phyloP scores from a whole-genome alignment of 2,329 filamentous ascomycete genomes.

The Colletotrichum viniferum region DNA sequence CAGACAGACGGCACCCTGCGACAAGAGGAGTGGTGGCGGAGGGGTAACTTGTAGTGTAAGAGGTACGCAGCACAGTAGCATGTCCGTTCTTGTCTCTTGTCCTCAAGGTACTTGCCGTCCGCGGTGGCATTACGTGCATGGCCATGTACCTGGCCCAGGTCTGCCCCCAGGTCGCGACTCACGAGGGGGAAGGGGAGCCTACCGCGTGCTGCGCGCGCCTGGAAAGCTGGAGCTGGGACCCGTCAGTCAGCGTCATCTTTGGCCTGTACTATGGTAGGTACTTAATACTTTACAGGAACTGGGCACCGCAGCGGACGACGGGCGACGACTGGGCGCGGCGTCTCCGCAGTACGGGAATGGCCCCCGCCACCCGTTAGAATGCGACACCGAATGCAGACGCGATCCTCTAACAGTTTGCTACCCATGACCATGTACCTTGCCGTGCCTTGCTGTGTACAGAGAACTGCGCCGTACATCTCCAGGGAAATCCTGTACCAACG shows the following conservation, averaged over 20 bases:
- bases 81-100: neutral
- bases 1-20: neutral
- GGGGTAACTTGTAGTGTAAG: neutral
- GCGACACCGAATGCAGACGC: neutral
- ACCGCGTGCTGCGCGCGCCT: neutral
- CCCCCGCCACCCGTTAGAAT: conserved; percentile 15
- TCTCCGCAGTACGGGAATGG: conserved; percentile 10
- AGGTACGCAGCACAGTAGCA: neutral
- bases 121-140: neutral
- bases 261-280: neutral
- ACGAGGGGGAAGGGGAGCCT: neutral
- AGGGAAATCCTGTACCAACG: neutral
- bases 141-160: neutral
- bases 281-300: neutral
- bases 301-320: neutral
- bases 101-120: neutral
- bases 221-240: conserved; percentile 7
- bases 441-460: neutral
- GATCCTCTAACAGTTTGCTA: neutral
- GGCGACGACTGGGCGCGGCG: neutral
- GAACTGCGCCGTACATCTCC: neutral
- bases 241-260: conserved; percentile 16
- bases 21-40: neutral
- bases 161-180: neutral
- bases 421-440: neutral